Base-by-base conservation (phyloP, 352 stramenopile genomes). In the Aphanomyces euteiches region DNA sequence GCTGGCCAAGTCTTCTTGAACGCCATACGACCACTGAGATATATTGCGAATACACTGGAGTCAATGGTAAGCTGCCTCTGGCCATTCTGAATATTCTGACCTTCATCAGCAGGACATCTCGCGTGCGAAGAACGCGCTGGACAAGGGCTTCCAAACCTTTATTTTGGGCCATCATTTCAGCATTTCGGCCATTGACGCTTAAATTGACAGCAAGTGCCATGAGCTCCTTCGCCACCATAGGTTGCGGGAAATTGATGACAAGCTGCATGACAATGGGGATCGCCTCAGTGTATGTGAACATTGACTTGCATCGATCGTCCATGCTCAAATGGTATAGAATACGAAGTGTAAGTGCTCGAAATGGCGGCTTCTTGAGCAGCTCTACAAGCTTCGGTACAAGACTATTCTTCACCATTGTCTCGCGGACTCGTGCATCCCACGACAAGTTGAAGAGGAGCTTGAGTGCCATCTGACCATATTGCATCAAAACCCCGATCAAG, bases 311-410 rank as follows among this genome's bases (percentile, higher is more conserved):
- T 48, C 87, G 82, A 72, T 98, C 94, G 72, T 97, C 91, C 69
- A 97, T 96, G 75, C 90, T 98, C 47, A 99, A 77, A 66, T 98
- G 92, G 77, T 99, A 98, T 15, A 98, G 77, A 70, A 98, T 88
- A 45, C 90, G 81, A 56, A 98, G 77, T 34, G 87, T 90, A 36
- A 94, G 79, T 3, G 79, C 89, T 63, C 92, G 84, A 72, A 97
- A 97, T 0, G 85, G 87, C 19, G 89, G 83, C 57, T 97, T 95
- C 79, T 98, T 98, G 71, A 98, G 80, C 38, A 98, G 74, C 57
- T 96, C 84, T 34, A 98, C 89, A 36, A 99, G 88, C 65, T 95
- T 96, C 34, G 87, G 90, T 58, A 98, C 94, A 7, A 98, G 77
- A 21, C 87, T 91, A 77, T 90, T 86, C 48, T 92, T 86, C 40